Conservation (phyloP, 306 rosid species). For the Cyamopsis tetragonoloba region DNA sequence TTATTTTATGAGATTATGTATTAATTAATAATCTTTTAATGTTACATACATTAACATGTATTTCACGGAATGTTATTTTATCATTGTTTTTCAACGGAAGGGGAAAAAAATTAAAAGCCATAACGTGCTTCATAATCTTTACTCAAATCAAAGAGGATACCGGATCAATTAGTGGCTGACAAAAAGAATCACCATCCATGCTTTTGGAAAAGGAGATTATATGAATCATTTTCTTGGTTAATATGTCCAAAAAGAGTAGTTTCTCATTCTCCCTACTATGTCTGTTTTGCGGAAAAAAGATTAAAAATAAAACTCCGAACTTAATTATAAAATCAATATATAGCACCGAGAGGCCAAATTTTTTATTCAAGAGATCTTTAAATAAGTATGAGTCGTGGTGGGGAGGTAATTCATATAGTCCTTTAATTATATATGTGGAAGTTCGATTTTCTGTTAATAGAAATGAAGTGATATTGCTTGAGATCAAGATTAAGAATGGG, state of each 20-base stretch:
- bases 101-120: not conserved
- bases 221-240: constrained; percentile 20
- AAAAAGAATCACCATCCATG: constrained; percentile 29
- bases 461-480: too few species aligned
- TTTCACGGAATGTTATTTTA: not conserved
- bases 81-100: not conserved
- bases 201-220: constrained; percentile 28
- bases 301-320: not conserved
- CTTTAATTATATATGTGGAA: too few species aligned
- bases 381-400: too few species aligned
- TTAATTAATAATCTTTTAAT: not conserved
- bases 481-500: too few species aligned
- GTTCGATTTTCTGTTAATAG: too few species aligned
- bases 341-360: too few species aligned
- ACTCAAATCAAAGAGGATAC: constrained; percentile 37
- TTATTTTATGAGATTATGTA: not conserved
- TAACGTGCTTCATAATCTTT: constrained; percentile 11
- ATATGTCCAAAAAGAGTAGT: constrained; percentile 21
- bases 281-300: not conserved
- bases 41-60: not conserved
- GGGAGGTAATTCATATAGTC: too few species aligned
- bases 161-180: constrained; percentile 40
- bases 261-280: not conserved
- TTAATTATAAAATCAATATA: too few species aligned
- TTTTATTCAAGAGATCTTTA: too few species aligned